Base-by-base conservation (phyloP, 2,329 filamentous ascomycete species). In the Diplodia sapinea region DNA sequence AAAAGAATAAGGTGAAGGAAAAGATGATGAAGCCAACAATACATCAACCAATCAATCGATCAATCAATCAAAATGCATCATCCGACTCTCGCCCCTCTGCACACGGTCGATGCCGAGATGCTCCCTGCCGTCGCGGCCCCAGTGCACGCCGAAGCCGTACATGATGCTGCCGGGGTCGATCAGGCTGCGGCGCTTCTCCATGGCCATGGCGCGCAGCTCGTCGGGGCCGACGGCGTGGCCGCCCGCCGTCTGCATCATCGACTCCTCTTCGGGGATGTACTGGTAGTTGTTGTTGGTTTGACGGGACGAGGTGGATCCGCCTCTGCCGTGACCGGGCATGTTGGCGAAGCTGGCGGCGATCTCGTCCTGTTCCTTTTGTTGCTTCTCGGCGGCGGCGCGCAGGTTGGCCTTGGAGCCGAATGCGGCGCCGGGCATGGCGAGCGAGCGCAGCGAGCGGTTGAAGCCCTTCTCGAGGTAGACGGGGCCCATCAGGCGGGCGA, bases 401-500 rank as follows among this genome's bases (percentile, higher is more conserved):
- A 64, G 55, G n/a, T 38, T 57, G 29, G 51, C 43, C 31, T 61
- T 62, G 33, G 56, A 63, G 23, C 61, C 72, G 36, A 38, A 38
- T 4, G 36, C 36, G 70, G 1, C 71, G 73, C 2, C 74, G 75
- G 9, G 59, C 40, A 74, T 73, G 8, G 77, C 70, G 31, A 79
- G 73, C 3, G 70, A 72, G 4, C 72, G 72, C 6, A 78, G 70
- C 2, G 71, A 72, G 36, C 72, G 73, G 11, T 71, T 69, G 73
- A 73, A 76, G 59, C 75, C 71, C 52, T 63, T 36, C 82, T 86
- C 77, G 83, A 84, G 67, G 79, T 83, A 71, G 79, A 82, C 65
- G 75, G 82, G 80, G 52, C 87, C 82, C 62, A 92, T 88, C 2
- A 97, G 81, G 51, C 91, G 83, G 0, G 86, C 88, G 26, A 89